Conservation (phyloP, 331 rosid genomes). For the Malus hybrid region DNA sequence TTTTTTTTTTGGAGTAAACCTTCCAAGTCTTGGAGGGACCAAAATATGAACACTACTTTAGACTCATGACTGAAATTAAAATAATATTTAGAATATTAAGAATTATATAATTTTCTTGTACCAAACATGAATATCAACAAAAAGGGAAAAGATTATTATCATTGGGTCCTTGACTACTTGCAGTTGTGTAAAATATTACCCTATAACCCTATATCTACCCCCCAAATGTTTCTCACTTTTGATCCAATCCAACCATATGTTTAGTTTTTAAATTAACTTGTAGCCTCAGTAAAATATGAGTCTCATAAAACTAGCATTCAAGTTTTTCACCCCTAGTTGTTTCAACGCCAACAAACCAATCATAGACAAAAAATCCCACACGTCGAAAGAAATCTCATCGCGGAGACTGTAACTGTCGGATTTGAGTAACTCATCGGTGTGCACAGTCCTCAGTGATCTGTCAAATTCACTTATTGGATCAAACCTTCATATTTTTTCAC, state of each 20-base stretch:
- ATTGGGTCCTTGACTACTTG: conserved; percentile 11
- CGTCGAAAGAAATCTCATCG: conserved; percentile 32
- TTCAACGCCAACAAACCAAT: conserved; percentile 21
- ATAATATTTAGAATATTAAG: neutral
- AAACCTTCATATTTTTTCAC: conserved; percentile 66
- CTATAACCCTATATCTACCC: neutral
- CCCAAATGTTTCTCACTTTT: conserved; percentile 14
- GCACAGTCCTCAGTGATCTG: conserved; percentile 59
- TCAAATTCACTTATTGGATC: conserved; percentile 68
- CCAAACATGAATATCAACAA: neutral
- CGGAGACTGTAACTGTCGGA: conserved; percentile 31
- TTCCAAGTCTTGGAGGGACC: conserved; percentile 33
- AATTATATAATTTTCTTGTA: neutral
- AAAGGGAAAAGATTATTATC: conserved; percentile 9
- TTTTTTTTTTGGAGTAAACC: neutral
- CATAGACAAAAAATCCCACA: conserved; percentile 10
- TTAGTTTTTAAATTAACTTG: neutral
- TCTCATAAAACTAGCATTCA: conserved; percentile 29
- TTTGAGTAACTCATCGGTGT: conserved; percentile 35
- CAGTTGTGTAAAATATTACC: conserved; percentile 4
- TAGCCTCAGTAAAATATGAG: conserved; percentile 29
- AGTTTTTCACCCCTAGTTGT: conserved; percentile 44
- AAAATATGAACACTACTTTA: neutral
- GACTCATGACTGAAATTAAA: neutral
- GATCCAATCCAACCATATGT: conserved; percentile 8